These are phyloP conservation scores for Thielaviopsis populi DNA, from an alignment of 2,329 filamentous ascomycete genomes.

Conservation along the genomic window DNA sequence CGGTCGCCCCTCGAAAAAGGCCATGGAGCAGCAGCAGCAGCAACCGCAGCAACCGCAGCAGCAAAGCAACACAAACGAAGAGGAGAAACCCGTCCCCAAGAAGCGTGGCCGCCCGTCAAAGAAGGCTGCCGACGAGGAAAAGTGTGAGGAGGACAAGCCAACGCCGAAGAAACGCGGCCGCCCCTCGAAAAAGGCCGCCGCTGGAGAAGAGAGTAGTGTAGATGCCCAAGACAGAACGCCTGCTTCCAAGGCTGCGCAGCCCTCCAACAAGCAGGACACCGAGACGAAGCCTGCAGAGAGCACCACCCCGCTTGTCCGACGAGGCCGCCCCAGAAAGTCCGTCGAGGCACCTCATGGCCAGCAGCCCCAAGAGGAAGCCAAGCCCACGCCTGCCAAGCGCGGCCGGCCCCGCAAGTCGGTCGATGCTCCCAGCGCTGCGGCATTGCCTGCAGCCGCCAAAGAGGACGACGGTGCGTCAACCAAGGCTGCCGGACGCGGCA, in stretches of 20 bases:
- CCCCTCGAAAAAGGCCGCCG: neutral
- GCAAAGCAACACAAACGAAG: constrained; percentile 11
- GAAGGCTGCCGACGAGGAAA: neutral
- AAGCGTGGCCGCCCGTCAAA: constrained; percentile 8
- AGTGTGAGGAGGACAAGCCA: neutral
- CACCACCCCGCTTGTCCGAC: constrained; percentile 24
- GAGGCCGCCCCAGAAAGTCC: constrained; percentile 20
- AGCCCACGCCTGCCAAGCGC: constrained; percentile 9
- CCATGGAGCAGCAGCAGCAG: neutral
- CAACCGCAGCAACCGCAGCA: constrained; percentile 20
- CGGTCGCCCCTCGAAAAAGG: constrained; percentile 21
- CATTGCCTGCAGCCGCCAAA: neutral
- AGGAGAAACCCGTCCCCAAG: constrained; percentile 9
- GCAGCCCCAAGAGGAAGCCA: constrained; percentile 15
- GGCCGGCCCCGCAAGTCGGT: constrained; percentile 12
- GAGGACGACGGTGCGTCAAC: neutral
- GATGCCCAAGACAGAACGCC: neutral
- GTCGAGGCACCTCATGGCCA: constrained; percentile 19
- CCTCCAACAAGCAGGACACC: neutral
- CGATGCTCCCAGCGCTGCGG: neutral
- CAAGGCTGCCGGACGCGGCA: constrained; percentile 8
- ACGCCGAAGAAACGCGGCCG: constrained; percentile 4
- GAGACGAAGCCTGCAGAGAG: constrained; percentile 23
- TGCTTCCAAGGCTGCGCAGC: neutral
- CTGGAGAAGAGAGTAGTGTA: neutral